A percentile compares a stretch with the other conserved stretches of the same genome.
Conservation (phyloP, 768 basidiomycete genomes). For the Neoboletus magnificus region DNA sequence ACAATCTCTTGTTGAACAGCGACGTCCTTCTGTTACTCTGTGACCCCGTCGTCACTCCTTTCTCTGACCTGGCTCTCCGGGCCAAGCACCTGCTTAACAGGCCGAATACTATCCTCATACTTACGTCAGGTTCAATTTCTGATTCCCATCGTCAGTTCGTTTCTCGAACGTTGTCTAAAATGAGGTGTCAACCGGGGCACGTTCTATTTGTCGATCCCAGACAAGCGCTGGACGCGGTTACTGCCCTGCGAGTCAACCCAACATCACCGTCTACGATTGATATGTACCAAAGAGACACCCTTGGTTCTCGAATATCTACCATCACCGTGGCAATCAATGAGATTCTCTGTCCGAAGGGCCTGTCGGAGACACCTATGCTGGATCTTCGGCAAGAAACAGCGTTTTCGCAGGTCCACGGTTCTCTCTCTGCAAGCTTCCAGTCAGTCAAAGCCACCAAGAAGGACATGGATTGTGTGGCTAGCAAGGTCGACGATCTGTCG, state of each 20-base stretch:
- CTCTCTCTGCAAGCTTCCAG: constrained; percentile 36
- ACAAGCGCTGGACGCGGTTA: constrained; percentile 55
- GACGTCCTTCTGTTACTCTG: constrained; percentile 64
- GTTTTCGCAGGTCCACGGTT: constrained; percentile 38
- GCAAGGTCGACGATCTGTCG: constrained; percentile 37
- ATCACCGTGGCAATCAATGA: constrained; percentile 40
- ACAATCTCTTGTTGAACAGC: constrained; percentile 35
- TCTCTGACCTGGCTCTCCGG: constrained; percentile 35
- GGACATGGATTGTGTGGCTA: constrained; percentile 36
- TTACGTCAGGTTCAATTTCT: constrained; percentile 31
- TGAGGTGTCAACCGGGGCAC: constrained; percentile 26
- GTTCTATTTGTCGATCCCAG: constrained; percentile 54
- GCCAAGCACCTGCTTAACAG: constrained; percentile 29
- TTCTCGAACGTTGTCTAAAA: constrained; percentile 21
- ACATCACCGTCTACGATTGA: constrained; percentile 52
- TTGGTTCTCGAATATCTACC: constrained; percentile 55
- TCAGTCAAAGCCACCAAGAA: constrained; percentile 30
- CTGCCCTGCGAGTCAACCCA: constrained; percentile 43
- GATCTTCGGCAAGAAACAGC: constrained; percentile 37
- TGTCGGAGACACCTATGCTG: constrained; percentile 8
- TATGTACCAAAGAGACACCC: constrained; percentile 59
- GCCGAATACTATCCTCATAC: constrained; percentile 45
- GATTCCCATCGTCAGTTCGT: constrained; percentile 14
- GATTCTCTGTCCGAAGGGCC: constrained; percentile 7
- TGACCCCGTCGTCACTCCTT: constrained; percentile 55